Evolutionary conservation across 371 early-diverging fungal species (phyloP).

Genomic region (Chytridium lagenaria): DNA sequence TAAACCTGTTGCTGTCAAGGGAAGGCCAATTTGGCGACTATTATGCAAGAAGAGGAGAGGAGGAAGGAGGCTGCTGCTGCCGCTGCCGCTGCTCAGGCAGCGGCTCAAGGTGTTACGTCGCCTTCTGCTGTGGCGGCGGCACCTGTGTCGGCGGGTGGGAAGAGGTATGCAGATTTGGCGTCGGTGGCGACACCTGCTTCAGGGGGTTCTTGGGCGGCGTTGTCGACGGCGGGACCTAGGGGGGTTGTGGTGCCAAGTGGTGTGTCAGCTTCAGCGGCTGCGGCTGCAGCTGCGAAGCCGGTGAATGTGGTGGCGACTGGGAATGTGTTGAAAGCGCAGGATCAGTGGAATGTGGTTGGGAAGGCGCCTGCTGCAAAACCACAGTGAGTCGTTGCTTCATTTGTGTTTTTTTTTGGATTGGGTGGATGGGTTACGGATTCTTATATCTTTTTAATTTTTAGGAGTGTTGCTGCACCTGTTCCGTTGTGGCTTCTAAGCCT

Average conservation of each 20-base stretch:
- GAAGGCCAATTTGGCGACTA: constrained; percentile 50
- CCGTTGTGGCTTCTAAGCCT: constrained; percentile 14
- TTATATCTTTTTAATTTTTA: background rate
- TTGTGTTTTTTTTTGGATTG: background rate
- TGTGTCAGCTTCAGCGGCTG: constrained; percentile 25
- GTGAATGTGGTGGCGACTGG: constrained; percentile 38
- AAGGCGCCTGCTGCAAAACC: constrained; percentile 23
- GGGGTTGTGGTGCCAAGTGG: constrained; percentile 6
- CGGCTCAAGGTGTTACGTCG: constrained; percentile 12
- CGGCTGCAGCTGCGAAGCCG: constrained; percentile 26
- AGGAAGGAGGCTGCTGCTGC: constrained; percentile 34
- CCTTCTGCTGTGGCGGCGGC: constrained; percentile 9
- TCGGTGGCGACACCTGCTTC: constrained; percentile 3
- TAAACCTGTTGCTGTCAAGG: constrained; percentile 20
- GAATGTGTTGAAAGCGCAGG: constrained; percentile 40
- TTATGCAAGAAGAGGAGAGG: constrained; percentile 59
- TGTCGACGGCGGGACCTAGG: background rate
- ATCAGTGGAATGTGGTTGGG: constrained; percentile 50
- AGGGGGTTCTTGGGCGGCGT: constrained; percentile 9
- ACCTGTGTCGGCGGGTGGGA: constrained; percentile 28
- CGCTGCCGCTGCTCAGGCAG: constrained; percentile 21
- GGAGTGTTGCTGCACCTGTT: background rate
- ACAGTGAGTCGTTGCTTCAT: background rate
- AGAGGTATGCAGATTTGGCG: constrained; percentile 50
- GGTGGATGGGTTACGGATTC: background rate